Evolutionary conservation across 2,329 filamentous ascomycete species (phyloP), one percentile per base, ranked within the genome.

Genomic region (Claviceps paspali): DNA sequence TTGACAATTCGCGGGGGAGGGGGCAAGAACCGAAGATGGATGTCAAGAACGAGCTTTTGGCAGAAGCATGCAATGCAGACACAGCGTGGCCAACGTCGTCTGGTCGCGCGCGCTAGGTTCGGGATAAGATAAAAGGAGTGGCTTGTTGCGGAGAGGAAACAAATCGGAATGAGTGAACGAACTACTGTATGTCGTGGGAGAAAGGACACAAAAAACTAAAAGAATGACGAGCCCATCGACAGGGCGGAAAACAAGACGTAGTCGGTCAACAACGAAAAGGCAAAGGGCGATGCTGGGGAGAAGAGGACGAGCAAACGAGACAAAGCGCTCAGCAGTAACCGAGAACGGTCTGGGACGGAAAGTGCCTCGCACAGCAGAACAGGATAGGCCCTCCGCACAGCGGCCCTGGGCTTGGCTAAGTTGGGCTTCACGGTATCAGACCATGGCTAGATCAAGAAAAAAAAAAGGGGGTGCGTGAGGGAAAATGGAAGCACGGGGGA

Each of bases 171-270:
- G 62, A 67, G 55, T 54, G 62, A 14, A 24, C 14, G 31, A 17
- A 12, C 5, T 24, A 58, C 53, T 57, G 45, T 17, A n/a, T 35
- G 17, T 31, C n/a, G 37, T 27, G 32, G n/a, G 45, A 42, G 43
- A 43, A 31, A 39, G 30, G 31, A 39, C 36, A 38, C 24, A 41
- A 35, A 33, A 29, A 49, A 54, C 48, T 52, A 63, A 72, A 71
- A 50, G 68, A 73, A 61, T 64, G 72, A 60, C 64, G 61, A 59
- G 67, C 69, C 70, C 58, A 67, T 65, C 67, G 63, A 65, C 67
- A 68, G 66, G 65, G 65, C 65, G 58, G 52, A 43, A 44, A 39
- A 39, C 35, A 47, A 35, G 36, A 42, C 17, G 21, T 47, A 42
- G 49, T 52, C 59, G 56, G 55, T 63, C 55, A 56, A 54, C 48